A percentile compares a stretch with the other conserved stretches of the same genome.
phyloP scores from a whole-genome alignment of 176 grass and related monocot genomes.

The Bromus sterilis region DNA sequence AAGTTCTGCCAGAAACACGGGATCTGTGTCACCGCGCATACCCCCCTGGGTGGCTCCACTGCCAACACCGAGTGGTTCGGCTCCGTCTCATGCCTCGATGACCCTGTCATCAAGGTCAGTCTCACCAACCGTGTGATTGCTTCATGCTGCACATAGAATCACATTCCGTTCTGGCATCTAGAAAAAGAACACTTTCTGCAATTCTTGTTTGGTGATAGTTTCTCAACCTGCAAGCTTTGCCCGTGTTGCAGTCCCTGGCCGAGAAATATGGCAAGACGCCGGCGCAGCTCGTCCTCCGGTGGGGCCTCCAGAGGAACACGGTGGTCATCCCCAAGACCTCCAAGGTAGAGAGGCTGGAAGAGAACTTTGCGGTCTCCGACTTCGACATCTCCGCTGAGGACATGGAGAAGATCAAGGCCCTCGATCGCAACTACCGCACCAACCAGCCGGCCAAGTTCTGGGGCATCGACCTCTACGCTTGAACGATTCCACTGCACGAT shows the following conservation, averaged over 20 bases:
- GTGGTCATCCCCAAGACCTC: constrained; percentile 92
- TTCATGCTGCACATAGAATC: background rate
- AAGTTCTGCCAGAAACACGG: constrained; percentile 98
- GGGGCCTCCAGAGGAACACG: constrained; percentile 88
- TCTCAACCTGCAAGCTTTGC: background rate
- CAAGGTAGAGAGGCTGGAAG: constrained; percentile 54
- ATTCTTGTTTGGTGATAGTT: background rate
- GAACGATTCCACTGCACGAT: constrained; percentile 3
- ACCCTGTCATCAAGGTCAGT: constrained; percentile 70
- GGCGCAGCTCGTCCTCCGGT: constrained; percentile 56
- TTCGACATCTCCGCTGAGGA: constrained; percentile 66
- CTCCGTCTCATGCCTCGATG: constrained; percentile 73
- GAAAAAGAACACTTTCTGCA: background rate
- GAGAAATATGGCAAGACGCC: constrained; percentile 71
- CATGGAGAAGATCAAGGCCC: constrained; percentile 74
- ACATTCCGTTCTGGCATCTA: too few species aligned
- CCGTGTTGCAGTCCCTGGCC: constrained; percentile 48
- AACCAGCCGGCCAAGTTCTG: constrained; percentile 95
- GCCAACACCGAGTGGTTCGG: constrained; percentile 86
- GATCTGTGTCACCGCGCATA: constrained; percentile 80
- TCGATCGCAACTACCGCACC: constrained; percentile 64
- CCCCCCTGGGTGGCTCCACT: constrained; percentile 70
- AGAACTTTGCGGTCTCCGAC: constrained; percentile 69
- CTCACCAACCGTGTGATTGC: background rate
- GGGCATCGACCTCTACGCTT: constrained; percentile 82